These are phyloP conservation scores for Zoysia pacifica DNA, from an alignment of 176 grass and related monocot species.

Conservation along the genomic window DNA sequence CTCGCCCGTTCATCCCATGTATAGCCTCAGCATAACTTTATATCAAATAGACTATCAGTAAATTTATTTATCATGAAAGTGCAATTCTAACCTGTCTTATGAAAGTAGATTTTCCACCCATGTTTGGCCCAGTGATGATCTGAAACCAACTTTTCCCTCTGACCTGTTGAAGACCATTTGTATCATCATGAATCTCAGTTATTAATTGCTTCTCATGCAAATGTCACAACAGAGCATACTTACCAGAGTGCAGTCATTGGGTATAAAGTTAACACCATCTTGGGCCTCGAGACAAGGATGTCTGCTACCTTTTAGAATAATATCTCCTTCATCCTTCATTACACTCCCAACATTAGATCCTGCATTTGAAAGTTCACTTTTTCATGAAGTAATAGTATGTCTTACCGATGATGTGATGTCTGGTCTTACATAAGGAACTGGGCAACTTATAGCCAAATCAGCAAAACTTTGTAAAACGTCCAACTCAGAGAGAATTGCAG, in stretches of 20 bases:
- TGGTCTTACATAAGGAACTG: slow-evolving; percentile 91
- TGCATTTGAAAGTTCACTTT: slow-evolving; percentile 23
- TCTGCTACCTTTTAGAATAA: slow-evolving; percentile 91
- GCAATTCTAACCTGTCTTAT: slow-evolving; percentile 80
- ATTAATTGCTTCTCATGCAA: slow-evolving; percentile 4
- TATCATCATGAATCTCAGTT: slow-evolving; percentile 23
- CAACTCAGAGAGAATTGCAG: slow-evolving; percentile 72
- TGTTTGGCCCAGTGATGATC: slow-evolving; percentile 98
- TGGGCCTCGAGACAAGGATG: slow-evolving; percentile 98
- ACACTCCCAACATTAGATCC: slow-evolving; percentile 26
- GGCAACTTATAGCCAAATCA: slow-evolving; percentile 79
- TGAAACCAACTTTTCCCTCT: slow-evolving; percentile 99
- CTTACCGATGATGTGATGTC: slow-evolving; percentile 83
- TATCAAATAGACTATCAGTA: neutral
- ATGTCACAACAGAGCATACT: slow-evolving; percentile 35
- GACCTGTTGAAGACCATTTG: slow-evolving; percentile 56
- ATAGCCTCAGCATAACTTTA: neutral
- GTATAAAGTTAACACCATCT: slow-evolving; percentile 96
- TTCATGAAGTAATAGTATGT: slow-evolving; percentile 36
- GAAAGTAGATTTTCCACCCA: slow-evolving; percentile 99
- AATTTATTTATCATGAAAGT: slow-evolving; percentile 10
- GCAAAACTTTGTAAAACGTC: slow-evolving; percentile 98
- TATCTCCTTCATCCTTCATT: slow-evolving; percentile 82
- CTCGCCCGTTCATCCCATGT: neutral
- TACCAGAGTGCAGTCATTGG: slow-evolving; percentile 94